phyloP scores from a whole-genome alignment of 306 rosid species.

The Luffa aegyptiaca region DNA sequence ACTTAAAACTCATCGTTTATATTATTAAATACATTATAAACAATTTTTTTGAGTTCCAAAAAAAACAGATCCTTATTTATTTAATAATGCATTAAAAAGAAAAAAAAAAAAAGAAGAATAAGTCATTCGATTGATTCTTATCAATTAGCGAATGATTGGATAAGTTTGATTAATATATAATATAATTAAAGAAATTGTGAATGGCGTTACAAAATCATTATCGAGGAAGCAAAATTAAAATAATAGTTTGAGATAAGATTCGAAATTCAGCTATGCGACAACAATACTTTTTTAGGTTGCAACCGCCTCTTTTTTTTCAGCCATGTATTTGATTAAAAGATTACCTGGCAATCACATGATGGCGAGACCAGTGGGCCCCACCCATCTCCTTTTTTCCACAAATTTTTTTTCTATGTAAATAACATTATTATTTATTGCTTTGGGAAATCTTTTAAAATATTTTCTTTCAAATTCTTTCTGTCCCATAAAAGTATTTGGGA shows the following conservation, averaged over 20 bases:
- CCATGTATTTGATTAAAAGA: background rate
- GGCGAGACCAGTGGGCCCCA: background rate
- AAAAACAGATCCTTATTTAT: background rate
- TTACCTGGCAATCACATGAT: conserved; percentile 10
- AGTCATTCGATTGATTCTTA: background rate
- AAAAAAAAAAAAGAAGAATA: too few relatives aligned
- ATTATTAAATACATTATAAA: too few relatives aligned
- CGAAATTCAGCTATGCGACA: conserved; percentile 1
- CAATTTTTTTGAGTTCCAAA: background rate
- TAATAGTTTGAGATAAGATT: background rate
- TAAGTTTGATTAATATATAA: background rate
- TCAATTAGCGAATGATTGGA: background rate
- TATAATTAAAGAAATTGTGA: background rate
- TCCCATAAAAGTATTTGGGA: background rate
- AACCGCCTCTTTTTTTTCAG: background rate
- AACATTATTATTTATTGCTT: too few relatives aligned
- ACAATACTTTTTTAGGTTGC: background rate
- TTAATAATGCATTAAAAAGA: background rate
- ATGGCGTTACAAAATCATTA: background rate
- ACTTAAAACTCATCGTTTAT: too few relatives aligned
- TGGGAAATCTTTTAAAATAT: background rate
- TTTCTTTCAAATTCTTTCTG: background rate
- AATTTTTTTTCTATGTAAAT: background rate
- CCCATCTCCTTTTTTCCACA: too few relatives aligned
- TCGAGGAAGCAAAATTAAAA: background rate